Evolutionary conservation across 2,329 filamentous ascomycete genomes (phyloP), one percentile per base, ranked within the genome.

Genomic region (Pseudonectria buxi): DNA sequence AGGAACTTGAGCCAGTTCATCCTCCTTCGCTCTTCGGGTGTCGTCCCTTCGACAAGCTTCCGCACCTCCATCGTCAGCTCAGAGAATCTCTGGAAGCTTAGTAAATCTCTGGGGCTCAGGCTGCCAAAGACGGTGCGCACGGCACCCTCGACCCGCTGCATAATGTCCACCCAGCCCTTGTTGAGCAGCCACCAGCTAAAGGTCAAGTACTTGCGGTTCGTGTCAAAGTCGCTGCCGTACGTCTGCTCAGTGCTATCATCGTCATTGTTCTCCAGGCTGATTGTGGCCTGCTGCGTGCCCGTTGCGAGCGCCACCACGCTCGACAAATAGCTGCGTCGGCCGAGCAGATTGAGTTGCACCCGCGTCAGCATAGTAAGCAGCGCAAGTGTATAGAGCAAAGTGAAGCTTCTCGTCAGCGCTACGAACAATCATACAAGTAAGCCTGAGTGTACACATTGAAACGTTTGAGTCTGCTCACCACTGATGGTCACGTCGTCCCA

Each of bases 161-260:
- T 83, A 37, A 96, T 67, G 39, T 88, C 78, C 46, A 80, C 78
- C 81, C 88, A 96, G 28, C 92, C 92, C 46, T 79, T 78, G 63
- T 98, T 90, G 31, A 98, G 71, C 30, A 98, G 68, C 89, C 90
- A 98, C 92, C 92, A 98, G 63, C 87, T 95, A 59, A 96, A 94
- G 27, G 89, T 94, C 32, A 98, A 71, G 56, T 96, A 98, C 55
- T 86, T 85, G 50, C 89, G 76, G 62, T 98, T 98, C 24, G 88
- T 94, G 60, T 95, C 89, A 49, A 95, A 95, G 61, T 98, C 92
- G 59, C 85, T 90, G 29, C 88, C 88, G 56, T 94, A 88, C 4
- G 80, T 75, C 50, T 89, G 83, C 35, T 90, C 85, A 13, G 76
- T 71, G 53, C 83, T 83, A 56, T 92, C 86, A 57, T 95, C 89